Evolutionary conservation across 2,329 filamentous ascomycete genomes (phyloP).

Genomic region (Plectosphaerella plurivora): DNA sequence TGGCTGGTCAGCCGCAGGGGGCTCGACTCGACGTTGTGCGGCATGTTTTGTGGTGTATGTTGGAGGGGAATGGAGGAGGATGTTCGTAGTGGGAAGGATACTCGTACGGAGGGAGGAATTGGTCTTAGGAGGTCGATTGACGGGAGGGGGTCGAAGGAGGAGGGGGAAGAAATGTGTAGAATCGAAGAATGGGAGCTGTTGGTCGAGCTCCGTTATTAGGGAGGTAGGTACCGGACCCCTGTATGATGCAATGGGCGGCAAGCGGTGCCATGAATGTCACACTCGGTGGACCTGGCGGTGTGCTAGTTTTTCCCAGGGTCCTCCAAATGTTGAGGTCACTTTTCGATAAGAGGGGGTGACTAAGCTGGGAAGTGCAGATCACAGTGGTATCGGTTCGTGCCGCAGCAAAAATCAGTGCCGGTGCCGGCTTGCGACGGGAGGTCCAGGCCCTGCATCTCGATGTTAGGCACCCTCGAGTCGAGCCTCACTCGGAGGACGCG

Average conservation of each 20-base stretch:
- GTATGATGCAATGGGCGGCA: background rate
- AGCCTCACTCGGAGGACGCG: no score
- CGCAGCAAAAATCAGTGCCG: no score
- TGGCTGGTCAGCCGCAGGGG: slow-evolving; percentile 9
- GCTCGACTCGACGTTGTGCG: slow-evolving; percentile 10
- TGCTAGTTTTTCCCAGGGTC: background rate
- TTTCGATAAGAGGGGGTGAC: no score
- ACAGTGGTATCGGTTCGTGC: no score
- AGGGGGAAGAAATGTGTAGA: background rate
- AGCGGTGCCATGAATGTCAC: background rate
- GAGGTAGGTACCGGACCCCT: background rate
- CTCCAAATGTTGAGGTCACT: background rate
- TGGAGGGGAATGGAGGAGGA: background rate
- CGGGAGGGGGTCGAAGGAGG: background rate
- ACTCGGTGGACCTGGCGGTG: background rate
- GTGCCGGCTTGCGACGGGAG: no score
- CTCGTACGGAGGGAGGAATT: background rate
- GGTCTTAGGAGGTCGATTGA: no score
- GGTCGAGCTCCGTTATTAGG: background rate
- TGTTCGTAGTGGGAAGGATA: no score
- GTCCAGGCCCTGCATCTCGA: no score
- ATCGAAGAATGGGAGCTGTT: background rate
- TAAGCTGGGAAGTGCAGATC: no score
- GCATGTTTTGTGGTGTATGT: slow-evolving; percentile 1
- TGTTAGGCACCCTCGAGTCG: no score